Evolutionary conservation across 2,329 filamentous ascomycete species (phyloP), one percentile per base, ranked within the genome.

Genomic region (Ramularia collo-cygni): DNA sequence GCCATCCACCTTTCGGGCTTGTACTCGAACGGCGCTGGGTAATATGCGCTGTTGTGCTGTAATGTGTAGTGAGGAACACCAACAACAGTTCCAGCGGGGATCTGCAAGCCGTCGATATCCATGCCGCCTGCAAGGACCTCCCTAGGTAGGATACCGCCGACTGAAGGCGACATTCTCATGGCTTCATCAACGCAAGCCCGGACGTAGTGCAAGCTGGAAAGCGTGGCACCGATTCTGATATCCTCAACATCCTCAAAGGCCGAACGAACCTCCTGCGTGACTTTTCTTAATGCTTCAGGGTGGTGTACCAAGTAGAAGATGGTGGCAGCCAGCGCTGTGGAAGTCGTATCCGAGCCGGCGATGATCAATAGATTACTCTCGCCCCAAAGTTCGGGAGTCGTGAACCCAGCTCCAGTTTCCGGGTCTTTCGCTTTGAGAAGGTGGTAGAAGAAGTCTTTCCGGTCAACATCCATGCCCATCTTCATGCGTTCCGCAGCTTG

Each of bases 131-230:
- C 16, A 10, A 58, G 48, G 8, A 61, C 57, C 38, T 64, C 56
- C 2, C 66, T 44, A 35, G 55, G 48, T 29, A 68, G 37, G 32
- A 60, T 40, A 35, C 54, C 49, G 34, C 61, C 56, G 0, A 67
- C 64, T 0, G 68, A 64, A 2, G 71, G 69, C 3, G 65, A 65
- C 28, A 72, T 54, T 8, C 71, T 63, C 43, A 74, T 57, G 0
- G 64, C 56, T 48, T 75, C 71, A 28, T 72, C 64, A 30, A 75
- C 61, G 35, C 64, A 64, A 7, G 69, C 71, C 2, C 61, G 59
- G 1, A 74, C 56, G 45, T 71, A 74, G 1, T 35, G 37, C 37
- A 61, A 64, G 8, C 33, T 44, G n/a, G 55, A 49, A 3, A 72
- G 50, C 4, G 49, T 44, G 1, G 53, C 36, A 4, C 58, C 59